These are phyloP conservation scores for Pythium grandisporangium DNA, from an alignment of 352 stramenopile species.

Conservation along the genomic window DNA sequence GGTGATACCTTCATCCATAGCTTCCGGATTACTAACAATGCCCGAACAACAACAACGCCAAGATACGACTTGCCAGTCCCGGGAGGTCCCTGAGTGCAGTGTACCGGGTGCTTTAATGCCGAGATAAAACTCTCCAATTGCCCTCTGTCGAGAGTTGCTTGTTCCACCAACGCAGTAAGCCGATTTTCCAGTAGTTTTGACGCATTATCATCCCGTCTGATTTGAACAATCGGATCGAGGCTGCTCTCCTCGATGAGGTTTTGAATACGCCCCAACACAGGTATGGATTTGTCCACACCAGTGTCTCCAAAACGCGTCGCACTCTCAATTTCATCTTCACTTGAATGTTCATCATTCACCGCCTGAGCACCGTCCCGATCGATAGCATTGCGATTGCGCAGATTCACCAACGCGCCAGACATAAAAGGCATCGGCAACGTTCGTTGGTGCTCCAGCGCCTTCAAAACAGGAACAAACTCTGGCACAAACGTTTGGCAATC, in stretches of 20 bases:
- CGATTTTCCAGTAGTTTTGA: constrained; percentile 17
- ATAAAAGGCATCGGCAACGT: constrained; percentile 71
- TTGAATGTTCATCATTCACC: neutral
- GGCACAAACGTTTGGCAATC: constrained; percentile 84
- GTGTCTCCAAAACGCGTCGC: no score
- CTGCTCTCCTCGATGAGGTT: constrained; percentile 44
- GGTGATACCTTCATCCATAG: constrained; percentile 61
- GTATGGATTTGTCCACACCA: no score
- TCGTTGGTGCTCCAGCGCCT: constrained; percentile 65
- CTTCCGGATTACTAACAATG: constrained; percentile 62
- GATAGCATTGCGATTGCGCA: neutral
- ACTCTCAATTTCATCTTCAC: neutral
- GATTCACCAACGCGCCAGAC: constrained; percentile 60
- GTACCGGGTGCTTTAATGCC: constrained; percentile 67
- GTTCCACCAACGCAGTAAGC: constrained; percentile 30
- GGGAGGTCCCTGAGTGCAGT: constrained; percentile 81
- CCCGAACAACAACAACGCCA: constrained; percentile 71
- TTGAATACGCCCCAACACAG: no score
- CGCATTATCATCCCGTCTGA: constrained; percentile 37
- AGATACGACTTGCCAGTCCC: constrained; percentile 89
- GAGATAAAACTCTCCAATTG: constrained; percentile 70
- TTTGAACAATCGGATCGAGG: constrained; percentile 74
- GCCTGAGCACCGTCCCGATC: no score
- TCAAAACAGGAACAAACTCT: constrained; percentile 81
- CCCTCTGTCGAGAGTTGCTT: constrained; percentile 52